Conservation (phyloP, 495 filamentous ascomycete genomes). For the Hypoxylon lienhwacheense region DNA sequence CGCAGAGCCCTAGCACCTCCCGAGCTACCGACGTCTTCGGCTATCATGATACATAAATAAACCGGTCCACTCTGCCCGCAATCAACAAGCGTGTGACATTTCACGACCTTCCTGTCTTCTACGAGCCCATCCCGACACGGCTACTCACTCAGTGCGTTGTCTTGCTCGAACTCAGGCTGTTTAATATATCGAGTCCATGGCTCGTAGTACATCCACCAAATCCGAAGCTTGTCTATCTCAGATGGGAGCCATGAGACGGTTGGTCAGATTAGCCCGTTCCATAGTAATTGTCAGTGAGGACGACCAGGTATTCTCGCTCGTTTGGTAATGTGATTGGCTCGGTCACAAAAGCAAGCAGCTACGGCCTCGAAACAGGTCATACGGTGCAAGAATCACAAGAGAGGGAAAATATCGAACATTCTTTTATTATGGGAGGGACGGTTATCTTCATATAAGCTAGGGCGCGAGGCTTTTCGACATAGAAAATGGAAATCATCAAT, state of each 20-base stretch:
- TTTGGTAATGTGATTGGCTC: slow-evolving; percentile 28
- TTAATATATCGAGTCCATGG: slow-evolving; percentile 6
- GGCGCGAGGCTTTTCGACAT: background rate
- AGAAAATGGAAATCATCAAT: slow-evolving; percentile 8
- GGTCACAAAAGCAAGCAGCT: background rate
- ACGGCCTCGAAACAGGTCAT: slow-evolving; percentile 18
- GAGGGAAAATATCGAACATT: background rate
- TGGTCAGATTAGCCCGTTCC: slow-evolving; percentile 11
- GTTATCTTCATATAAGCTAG: slow-evolving; percentile 21
- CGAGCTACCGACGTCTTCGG: slow-evolving; percentile 12
- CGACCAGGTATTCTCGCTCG: slow-evolving; percentile 19
- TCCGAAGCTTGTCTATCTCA: slow-evolving; percentile 12
- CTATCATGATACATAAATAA: slow-evolving; percentile 27
- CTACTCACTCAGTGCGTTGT: slow-evolving; percentile 32
- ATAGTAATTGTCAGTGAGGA: slow-evolving; percentile 11
- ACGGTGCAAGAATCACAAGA: slow-evolving; percentile 17
- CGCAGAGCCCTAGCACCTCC: slow-evolving; percentile 15
- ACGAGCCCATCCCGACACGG: slow-evolving; percentile 19
- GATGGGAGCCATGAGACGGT: slow-evolving; percentile 8
- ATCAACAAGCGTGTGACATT: slow-evolving; percentile 28
- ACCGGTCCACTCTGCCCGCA: slow-evolving; percentile 16
- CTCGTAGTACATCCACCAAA: slow-evolving; percentile 20
- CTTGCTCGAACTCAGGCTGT: slow-evolving; percentile 13
- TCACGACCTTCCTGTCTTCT: slow-evolving; percentile 27
- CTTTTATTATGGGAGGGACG: background rate